phyloP scores from a whole-genome alignment of 2,329 filamentous ascomycete genomes.

The Claviceps arundinis region DNA sequence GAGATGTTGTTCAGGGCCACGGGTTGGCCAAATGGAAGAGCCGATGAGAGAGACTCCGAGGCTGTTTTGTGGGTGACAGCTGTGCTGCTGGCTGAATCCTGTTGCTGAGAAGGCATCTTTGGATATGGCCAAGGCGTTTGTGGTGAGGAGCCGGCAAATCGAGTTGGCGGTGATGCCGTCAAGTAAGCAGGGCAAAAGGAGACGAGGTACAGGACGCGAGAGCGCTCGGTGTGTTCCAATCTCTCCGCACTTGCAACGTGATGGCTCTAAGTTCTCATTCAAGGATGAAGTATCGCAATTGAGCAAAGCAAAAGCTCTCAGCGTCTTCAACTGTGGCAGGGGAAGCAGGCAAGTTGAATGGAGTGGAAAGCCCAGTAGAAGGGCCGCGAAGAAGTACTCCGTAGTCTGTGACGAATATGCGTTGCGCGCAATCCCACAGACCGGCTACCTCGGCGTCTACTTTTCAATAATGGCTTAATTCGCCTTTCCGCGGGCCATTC shows the following conservation, averaged over 20 bases:
- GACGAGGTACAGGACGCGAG: neutral
- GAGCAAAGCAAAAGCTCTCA: neutral
- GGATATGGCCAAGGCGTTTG: neutral
- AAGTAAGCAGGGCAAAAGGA: neutral
- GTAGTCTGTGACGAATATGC: neutral
- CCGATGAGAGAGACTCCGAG: slow-evolving; percentile 34
- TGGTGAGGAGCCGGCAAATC: neutral
- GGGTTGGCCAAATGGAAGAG: slow-evolving; percentile 42
- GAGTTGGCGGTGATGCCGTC: neutral
- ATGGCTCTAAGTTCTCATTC: neutral
- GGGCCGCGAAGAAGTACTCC: neutral
- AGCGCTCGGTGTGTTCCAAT: neutral
- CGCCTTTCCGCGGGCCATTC: neutral
- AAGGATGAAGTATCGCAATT: neutral
- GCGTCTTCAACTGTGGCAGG: neutral
- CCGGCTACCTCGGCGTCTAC: neutral
- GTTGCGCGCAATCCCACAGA: neutral
- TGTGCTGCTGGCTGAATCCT: slow-evolving; percentile 23
- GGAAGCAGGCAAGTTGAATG: neutral
- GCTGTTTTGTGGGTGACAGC: slow-evolving; percentile 13
- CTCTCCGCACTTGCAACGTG: neutral
- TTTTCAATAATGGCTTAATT: neutral
- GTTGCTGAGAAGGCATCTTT: slow-evolving; percentile 23
- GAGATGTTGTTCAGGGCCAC: slow-evolving; percentile 49
- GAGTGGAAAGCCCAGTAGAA: neutral